These are phyloP conservation scores for Coprinopsis strossmayeri DNA, from an alignment of 768 basidiomycete species.

Conservation along the genomic window DNA sequence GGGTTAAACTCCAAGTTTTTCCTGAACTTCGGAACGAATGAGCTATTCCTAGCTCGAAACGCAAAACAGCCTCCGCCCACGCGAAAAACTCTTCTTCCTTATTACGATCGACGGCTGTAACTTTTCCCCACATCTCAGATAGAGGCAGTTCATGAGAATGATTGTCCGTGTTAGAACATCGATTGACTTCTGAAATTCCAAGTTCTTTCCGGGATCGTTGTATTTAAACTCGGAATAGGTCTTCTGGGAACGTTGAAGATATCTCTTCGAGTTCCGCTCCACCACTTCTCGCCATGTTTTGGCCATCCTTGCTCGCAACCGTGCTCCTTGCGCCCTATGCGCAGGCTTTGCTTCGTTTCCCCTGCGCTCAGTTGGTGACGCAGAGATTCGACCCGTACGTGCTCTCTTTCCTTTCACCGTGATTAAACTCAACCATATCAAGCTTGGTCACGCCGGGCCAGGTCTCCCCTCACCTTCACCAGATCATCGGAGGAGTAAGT, in stretches of 20 bases:
- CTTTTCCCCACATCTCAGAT: background rate
- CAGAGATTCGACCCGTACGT: conserved; percentile 2
- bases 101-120: background rate
- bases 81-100: background rate
- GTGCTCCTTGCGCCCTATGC: background rate
- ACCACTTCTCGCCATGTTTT: background rate
- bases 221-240: too few relatives aligned
- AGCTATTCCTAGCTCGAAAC: background rate
- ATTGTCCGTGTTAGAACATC: too few relatives aligned
- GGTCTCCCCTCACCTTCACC: conserved; percentile 4
- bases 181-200: background rate
- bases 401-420: background rate
- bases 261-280: too few relatives aligned
- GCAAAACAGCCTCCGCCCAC: background rate
- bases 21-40: conserved; percentile 4
- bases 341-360: conserved; percentile 2
- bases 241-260: too few relatives aligned
- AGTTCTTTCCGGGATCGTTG: background rate
- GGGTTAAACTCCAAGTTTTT: too few relatives aligned
- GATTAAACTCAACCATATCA: background rate
- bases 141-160: too few relatives aligned
- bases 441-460: conserved; percentile 4
- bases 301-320: conserved; percentile 3
- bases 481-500: conserved; percentile 5
- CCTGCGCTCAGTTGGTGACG: conserved; percentile 4